Evolutionary conservation across 768 basidiomycete genomes (phyloP).

Genomic region (Pulveroboletus sp.): DNA sequence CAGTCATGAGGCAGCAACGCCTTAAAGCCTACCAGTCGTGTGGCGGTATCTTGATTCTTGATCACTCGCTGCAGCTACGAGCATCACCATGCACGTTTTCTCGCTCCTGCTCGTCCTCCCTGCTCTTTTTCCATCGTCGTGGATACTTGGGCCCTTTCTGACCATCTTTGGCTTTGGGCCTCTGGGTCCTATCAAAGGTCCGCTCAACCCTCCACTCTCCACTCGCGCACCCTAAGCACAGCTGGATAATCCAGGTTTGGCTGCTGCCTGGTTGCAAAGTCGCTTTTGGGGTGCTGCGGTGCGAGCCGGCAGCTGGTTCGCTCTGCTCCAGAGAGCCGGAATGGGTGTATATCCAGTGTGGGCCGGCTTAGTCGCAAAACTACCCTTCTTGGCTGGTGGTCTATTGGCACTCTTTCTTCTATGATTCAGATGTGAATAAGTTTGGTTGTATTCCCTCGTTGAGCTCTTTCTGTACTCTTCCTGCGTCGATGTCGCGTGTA

Average conservation of each 20-base stretch:
- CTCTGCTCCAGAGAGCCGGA: conserved; percentile 13
- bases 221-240: not conserved
- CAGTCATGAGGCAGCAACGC: too few relatives aligned
- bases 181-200: conserved; percentile 13
- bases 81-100: conserved; percentile 2
- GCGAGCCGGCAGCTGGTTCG: conserved; percentile 7
- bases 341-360: conserved; percentile 7
- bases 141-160: conserved; percentile 13
- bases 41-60: too few relatives aligned
- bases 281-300: conserved; percentile 5
- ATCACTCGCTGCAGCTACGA: not conserved
- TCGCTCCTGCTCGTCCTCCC: not conserved
- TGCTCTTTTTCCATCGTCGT: conserved; percentile 11
- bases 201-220: too few relatives aligned
- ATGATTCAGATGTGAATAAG: not conserved
- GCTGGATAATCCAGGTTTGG: conserved; percentile 2
- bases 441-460: too few relatives aligned
- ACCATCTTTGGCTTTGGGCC: conserved; percentile 15
- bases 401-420: not conserved
- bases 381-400: not conserved
- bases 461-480: too few relatives aligned
- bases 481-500: too few relatives aligned
- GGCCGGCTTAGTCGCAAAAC: not conserved
- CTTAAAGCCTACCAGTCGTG: too few relatives aligned
- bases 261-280: conserved; percentile 9